phyloP scores from a whole-genome alignment of 768 basidiomycete species.

The Cubamyces sp. region DNA sequence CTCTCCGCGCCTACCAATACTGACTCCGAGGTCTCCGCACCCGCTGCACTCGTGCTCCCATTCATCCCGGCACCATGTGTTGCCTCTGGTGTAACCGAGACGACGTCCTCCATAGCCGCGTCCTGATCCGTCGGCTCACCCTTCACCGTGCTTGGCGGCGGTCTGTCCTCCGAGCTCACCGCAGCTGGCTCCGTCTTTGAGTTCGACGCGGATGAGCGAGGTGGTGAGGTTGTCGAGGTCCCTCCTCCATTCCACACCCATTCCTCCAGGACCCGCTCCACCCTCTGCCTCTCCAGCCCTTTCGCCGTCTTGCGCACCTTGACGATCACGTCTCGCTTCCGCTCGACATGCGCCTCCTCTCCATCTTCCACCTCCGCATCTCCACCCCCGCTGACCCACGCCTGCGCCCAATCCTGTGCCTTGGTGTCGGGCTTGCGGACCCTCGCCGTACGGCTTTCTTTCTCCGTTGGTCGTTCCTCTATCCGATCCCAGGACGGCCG shows the following conservation, averaged over 20 bases:
- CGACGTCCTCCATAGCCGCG: slow-evolving; percentile 12
- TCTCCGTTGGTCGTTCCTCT: slow-evolving; percentile 46
- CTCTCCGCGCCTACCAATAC: too few species aligned
- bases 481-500: slow-evolving; percentile 69
- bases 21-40: not conserved
- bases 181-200: not conserved
- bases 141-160: not conserved
- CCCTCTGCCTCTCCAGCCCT: slow-evolving; percentile 71
- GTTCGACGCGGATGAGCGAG: slow-evolving; percentile 2
- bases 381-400: slow-evolving; percentile 33
- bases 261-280: slow-evolving; percentile 68
- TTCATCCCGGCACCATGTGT: not conserved
- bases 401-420: slow-evolving; percentile 48
- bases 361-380: slow-evolving; percentile 27
- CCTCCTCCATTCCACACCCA: slow-evolving; percentile 56
- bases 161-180: slow-evolving; percentile 1
- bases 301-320: slow-evolving; percentile 59
- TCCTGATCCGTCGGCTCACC: slow-evolving; percentile 14
- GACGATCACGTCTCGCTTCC: slow-evolving; percentile 53
- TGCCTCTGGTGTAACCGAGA: not conserved
- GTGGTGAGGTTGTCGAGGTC: slow-evolving; percentile 7
- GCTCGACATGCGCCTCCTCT: slow-evolving; percentile 44
- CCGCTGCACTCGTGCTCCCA: not conserved
- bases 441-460: slow-evolving; percentile 43
- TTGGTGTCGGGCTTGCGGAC: slow-evolving; percentile 42